phyloP scores from a whole-genome alignment of 2,329 filamentous ascomycete species.

The Penicillium sp. region DNA sequence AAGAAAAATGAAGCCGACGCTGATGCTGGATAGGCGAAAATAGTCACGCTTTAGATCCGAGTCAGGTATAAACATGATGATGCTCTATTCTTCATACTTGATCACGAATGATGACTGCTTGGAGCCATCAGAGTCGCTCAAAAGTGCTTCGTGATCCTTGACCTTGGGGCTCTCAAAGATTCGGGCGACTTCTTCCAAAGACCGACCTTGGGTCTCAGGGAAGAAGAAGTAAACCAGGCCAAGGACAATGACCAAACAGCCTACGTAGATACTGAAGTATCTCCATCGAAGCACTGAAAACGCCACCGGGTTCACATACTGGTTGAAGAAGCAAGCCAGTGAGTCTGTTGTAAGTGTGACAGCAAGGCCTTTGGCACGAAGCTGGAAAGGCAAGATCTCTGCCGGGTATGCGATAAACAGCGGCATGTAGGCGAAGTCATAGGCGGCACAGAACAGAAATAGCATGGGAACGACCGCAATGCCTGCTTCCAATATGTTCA shows the following conservation, averaged over 20 bases:
- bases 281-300: conserved; percentile 44
- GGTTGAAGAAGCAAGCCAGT: conserved; percentile 41
- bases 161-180: conserved; percentile 20
- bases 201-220: conserved; percentile 25
- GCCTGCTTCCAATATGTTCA: conserved; percentile 25
- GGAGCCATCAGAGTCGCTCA: conserved; percentile 16
- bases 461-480: conserved; percentile 35
- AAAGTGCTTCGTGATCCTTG: conserved; percentile 4
- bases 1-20: not conserved
- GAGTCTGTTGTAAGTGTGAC: conserved; percentile 30
- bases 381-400: conserved; percentile 27
- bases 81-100: conserved; percentile 15
- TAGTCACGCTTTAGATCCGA: not conserved
- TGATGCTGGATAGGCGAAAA: conserved; percentile 9
- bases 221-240: conserved; percentile 45
- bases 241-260: conserved; percentile 38
- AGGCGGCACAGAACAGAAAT: conserved; percentile 26
- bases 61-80: conserved; percentile 11
- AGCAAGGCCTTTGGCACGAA: conserved; percentile 30
- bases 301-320: conserved; percentile 48
- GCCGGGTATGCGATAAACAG: conserved; percentile 28
- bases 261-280: conserved; percentile 48
- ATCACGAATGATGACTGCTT: conserved; percentile 17
- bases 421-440: conserved; percentile 28
- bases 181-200: conserved; percentile 22